These are phyloP conservation scores for Apiospora marii DNA, from an alignment of 2,329 filamentous ascomycete genomes.

Conservation along the genomic window DNA sequence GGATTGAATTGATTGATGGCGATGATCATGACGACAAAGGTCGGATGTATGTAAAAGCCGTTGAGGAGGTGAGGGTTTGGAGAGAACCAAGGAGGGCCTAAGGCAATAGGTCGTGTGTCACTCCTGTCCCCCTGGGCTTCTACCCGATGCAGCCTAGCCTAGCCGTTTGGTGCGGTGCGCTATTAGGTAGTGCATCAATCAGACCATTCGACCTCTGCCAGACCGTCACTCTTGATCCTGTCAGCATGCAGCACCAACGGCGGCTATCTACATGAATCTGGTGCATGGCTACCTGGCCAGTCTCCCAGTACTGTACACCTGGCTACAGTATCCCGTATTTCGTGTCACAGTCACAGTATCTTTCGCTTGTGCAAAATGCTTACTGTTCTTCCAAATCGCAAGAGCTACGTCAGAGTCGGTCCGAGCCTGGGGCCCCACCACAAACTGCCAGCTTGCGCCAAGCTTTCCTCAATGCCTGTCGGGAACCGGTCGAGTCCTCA, in stretches of 20 bases:
- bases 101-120: no score
- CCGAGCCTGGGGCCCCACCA: neutral
- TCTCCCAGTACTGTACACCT: no score
- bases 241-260: neutral
- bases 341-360: neutral
- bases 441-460: neutral
- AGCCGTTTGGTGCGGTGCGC: neutral
- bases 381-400: neutral
- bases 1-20: neutral
- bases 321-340: neutral
- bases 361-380: neutral
- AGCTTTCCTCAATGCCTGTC: neutral
- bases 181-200: neutral
- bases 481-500: neutral
- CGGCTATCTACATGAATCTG: neutral
- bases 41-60: neutral
- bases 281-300: no score
- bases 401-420: neutral
- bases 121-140: no score
- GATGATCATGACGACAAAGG: neutral
- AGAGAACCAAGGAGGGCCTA: neutral
- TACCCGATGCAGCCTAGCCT: neutral
- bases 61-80: neutral
- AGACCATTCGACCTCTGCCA: neutral
- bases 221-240: neutral